A percentile compares a stretch with the other conserved stretches of the same genome.
These are phyloP conservation scores for Scenedesmus sp. DNA, from an alignment of 163 green algal species.

Conservation along the genomic window DNA sequence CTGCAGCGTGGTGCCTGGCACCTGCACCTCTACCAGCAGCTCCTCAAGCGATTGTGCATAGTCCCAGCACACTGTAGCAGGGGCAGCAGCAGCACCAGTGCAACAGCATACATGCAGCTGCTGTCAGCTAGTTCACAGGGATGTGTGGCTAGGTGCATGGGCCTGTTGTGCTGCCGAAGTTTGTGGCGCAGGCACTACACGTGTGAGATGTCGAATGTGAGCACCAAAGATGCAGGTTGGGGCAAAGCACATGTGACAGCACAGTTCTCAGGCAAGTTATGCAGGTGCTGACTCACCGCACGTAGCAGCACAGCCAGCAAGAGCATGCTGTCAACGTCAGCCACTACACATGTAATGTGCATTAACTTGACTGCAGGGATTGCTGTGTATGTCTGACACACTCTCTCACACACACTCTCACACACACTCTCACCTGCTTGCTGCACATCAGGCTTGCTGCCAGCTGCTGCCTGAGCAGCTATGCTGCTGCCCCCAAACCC, in stretches of 20 bases:
- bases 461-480: not conserved
- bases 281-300: not conserved
- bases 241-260: not conserved
- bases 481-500: not conserved
- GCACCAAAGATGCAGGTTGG: not conserved
- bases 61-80: constrained; percentile 10
- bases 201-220: not conserved
- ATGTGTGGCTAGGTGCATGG: too few relatives aligned
- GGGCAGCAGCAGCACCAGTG: constrained; percentile 1
- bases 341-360: too few relatives aligned
- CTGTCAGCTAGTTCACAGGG: not conserved
- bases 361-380: too few relatives aligned
- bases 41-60: constrained; percentile 30
- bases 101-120: not conserved
- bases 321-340: not conserved
- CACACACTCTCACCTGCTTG: not conserved
- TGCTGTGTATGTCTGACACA: too few relatives aligned
- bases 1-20: not conserved
- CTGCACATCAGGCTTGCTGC: not conserved
- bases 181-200: not conserved
- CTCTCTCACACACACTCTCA: too few relatives aligned
- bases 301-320: not conserved
- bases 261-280: not conserved
- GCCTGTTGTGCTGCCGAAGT: too few relatives aligned
- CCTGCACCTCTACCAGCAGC: constrained; percentile 31